Percentiles rank a stretch among this genome's conserved stretches.
phyloP scores from a whole-genome alignment of 805 yeast species.

The Starmerella apis region DNA sequence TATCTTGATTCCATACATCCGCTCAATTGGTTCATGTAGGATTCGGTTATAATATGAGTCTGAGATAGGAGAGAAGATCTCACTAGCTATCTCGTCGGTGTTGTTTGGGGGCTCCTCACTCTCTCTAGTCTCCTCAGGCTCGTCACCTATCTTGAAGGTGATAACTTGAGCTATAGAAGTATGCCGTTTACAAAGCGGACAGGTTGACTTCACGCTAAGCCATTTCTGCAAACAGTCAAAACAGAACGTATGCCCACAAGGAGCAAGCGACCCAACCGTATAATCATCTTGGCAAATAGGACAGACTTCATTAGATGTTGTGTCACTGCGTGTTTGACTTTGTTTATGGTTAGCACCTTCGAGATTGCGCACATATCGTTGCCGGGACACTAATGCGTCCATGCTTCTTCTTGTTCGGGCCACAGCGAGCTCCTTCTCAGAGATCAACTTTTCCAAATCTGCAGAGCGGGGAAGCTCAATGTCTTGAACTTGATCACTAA shows the following conservation, averaged over 20 bases:
- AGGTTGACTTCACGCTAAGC: conserved; percentile 46
- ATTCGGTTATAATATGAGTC: conserved; percentile 32
- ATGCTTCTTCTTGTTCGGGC: conserved; percentile 2
- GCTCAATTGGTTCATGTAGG: conserved; percentile 33
- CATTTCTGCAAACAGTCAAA: conserved; percentile 68
- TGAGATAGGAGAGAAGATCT: conserved; percentile 27
- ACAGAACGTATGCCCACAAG: conserved; percentile 90
- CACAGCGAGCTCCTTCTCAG: conserved; percentile 23
- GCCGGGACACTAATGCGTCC: conserved; percentile 18
- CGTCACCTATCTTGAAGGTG: conserved; percentile 6
- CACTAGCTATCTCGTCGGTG: not conserved
- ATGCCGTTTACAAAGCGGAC: conserved; percentile 71
- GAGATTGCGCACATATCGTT: conserved; percentile 24
- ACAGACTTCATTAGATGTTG: conserved; percentile 35
- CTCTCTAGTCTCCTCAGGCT: not conserved
- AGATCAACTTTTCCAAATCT: conserved; percentile 25
- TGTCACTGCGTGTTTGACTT: conserved; percentile 1
- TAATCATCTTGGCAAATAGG: conserved; percentile 68
- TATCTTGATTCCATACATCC: conserved; percentile 71
- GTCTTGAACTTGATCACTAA: conserved; percentile 70
- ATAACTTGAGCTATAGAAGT: not conserved
- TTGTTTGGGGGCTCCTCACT: not conserved
- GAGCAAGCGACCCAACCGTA: conserved; percentile 65
- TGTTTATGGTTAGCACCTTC: conserved; percentile 11
- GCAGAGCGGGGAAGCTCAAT: conserved; percentile 32